phyloP scores from a whole-genome alignment of 495 filamentous ascomycete species.

The Aspergillus nidulans region DNA sequence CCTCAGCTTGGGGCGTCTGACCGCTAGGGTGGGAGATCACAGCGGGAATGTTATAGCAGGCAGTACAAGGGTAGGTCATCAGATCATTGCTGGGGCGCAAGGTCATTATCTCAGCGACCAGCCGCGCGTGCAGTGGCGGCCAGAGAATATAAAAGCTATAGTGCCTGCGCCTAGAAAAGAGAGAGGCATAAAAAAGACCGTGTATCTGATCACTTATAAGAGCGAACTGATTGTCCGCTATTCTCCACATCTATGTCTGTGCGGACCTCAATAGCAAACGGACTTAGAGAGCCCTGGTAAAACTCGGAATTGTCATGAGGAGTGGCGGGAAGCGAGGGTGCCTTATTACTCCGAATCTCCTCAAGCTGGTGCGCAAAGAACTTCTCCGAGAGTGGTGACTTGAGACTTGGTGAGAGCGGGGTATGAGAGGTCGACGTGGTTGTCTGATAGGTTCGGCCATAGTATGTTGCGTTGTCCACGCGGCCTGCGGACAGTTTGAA shows the following conservation, averaged over 20 bases:
- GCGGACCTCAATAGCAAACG: slow-evolving; percentile 28
- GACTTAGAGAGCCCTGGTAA: background rate
- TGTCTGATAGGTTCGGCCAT: slow-evolving; percentile 28
- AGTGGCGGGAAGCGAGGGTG: slow-evolving; percentile 4
- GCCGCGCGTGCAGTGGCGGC: no score
- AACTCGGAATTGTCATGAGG: background rate
- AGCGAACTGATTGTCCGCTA: slow-evolving; percentile 3
- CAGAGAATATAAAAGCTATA: no score
- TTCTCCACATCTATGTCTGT: slow-evolving; percentile 20
- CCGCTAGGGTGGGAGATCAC: no score
- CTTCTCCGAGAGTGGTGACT: slow-evolving; percentile 23
- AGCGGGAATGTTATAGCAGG: no score
- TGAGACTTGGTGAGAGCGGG: slow-evolving; percentile 4
- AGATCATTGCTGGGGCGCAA: no score
- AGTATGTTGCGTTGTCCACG: slow-evolving; percentile 24
- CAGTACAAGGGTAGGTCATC: no score
- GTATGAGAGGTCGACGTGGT: slow-evolving; percentile 20
- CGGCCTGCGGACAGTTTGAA: slow-evolving; percentile 26
- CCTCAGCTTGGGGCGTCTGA: no score
- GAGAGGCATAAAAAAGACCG: background rate
- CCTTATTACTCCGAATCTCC: slow-evolving; percentile 6
- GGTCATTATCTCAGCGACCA: no score
- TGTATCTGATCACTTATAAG: background rate
- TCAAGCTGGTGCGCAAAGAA: slow-evolving; percentile 28
- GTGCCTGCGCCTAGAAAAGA: background rate